Percentiles rank a stretch among this genome's conserved stretches.
phyloP scores from a whole-genome alignment of 192 early-diverging fungal species.

The Geranomyces michiganensis region DNA sequence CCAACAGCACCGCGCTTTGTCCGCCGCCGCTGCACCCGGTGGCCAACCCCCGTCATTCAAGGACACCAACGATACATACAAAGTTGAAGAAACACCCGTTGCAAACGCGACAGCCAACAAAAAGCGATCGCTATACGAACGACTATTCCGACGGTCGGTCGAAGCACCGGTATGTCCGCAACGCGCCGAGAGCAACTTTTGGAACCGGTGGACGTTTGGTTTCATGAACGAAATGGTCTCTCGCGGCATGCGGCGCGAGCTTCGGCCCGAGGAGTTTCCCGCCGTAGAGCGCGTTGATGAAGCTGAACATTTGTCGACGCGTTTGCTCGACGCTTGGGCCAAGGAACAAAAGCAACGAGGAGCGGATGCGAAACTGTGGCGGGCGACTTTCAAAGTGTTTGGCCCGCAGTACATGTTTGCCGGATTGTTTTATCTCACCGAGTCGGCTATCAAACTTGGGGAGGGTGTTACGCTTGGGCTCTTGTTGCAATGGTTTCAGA shows the following conservation, averaged over 20 bases:
- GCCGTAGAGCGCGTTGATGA: conserved; percentile 42
- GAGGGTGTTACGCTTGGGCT: conserved; percentile 42
- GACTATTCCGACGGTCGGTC: background rate
- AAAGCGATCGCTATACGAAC: background rate
- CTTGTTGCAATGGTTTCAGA: conserved; percentile 55
- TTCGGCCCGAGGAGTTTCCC: conserved; percentile 37
- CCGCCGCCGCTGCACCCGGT: no score
- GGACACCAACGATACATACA: no score
- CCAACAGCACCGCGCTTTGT: no score
- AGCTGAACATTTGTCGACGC: conserved; percentile 32
- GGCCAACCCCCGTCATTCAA: no score
- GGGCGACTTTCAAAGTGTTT: conserved; percentile 40
- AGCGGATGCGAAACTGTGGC: conserved; percentile 30
- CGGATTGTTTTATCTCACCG: conserved; percentile 39
- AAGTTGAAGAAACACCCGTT: no score
- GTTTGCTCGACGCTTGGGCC: conserved; percentile 39
- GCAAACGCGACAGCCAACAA: no score
- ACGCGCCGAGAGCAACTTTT: background rate
- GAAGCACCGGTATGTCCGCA: background rate
- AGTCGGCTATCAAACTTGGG: conserved; percentile 42
- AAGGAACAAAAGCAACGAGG: conserved; percentile 17
- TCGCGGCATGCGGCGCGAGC: conserved; percentile 34
- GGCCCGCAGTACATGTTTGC: conserved; percentile 22
- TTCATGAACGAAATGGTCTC: conserved; percentile 46
- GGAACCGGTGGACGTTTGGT: conserved; percentile 25